A percentile compares a stretch with the other conserved stretches of the same genome.
Conservation (phyloP, 208 protist genomes). For the Tritrichomonas musculus region DNA sequence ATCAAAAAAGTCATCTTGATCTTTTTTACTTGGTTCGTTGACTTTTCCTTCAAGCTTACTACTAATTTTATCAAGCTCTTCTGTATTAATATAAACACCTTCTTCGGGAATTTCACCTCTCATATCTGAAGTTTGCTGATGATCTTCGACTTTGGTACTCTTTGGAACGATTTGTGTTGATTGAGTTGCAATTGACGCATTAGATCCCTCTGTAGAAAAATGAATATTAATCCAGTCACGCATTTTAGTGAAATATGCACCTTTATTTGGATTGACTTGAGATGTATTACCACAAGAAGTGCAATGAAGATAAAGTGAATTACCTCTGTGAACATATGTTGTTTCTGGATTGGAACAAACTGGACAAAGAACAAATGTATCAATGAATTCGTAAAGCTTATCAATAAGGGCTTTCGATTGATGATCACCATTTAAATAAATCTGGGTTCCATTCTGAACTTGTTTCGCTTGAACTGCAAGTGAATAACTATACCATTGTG, state of each 20-base stretch:
- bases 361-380: slow-evolving; percentile 23
- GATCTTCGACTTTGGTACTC: not conserved
- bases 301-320: not conserved
- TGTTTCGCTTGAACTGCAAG: not conserved
- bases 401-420: not conserved
- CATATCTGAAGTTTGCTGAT: not conserved
- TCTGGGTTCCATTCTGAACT: not conserved
- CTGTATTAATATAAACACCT: not conserved
- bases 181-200: not conserved
- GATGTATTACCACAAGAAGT: not conserved
- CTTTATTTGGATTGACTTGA: not conserved
- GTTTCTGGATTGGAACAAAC: slow-evolving; percentile 18
- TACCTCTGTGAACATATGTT: not conserved
- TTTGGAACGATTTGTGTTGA: too few species aligned
- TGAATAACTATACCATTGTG: not conserved
- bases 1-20: not conserved
- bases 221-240: not conserved
- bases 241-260: not conserved
- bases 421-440: not conserved
- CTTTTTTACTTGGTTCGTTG: not conserved
- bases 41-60: not conserved
- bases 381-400: not conserved
- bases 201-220: not conserved
- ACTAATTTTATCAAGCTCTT: not conserved
- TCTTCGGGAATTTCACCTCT: not conserved